Evolutionary conservation across 2,329 filamentous ascomycete species (phyloP).

Genomic region (Stemphylium beticola): DNA sequence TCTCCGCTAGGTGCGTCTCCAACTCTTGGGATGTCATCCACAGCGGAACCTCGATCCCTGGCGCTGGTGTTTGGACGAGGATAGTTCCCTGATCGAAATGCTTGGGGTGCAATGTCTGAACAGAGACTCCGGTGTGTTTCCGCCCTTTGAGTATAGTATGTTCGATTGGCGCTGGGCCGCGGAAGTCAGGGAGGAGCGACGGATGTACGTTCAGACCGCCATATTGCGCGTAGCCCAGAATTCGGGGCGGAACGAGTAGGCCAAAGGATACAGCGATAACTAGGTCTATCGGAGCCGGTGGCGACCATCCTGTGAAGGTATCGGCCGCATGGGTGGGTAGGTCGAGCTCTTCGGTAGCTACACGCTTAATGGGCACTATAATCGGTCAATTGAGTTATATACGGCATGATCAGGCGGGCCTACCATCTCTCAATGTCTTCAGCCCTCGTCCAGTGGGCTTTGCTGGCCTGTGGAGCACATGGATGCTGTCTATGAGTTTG

Average conservation of each 20-base stretch:
- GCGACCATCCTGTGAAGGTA: conserved; percentile 80
- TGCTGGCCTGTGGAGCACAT: conserved; percentile 81
- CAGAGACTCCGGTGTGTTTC: conserved; percentile 72
- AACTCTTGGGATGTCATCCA: conserved; percentile 58
- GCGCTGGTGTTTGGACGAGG: conserved; percentile 67
- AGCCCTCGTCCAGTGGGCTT: conserved; percentile 79
- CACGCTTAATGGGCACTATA: conserved; percentile 72
- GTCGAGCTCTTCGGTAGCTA: conserved; percentile 65
- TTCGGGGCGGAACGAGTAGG: conserved; percentile 79
- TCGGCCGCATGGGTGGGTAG: conserved; percentile 76
- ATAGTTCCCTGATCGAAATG: conserved; percentile 81
- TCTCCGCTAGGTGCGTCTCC: conserved; percentile 60
- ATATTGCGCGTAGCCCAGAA: conserved; percentile 74
- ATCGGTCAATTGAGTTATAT: conserved; percentile 16
- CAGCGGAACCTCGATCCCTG: conserved; percentile 61
- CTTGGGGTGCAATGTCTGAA: conserved; percentile 82
- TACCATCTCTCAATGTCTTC: conserved; percentile 71
- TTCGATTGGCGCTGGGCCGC: conserved; percentile 85
- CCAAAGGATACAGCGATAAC: conserved; percentile 95
- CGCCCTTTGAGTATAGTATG: conserved; percentile 74
- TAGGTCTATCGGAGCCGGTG: conserved; percentile 63
- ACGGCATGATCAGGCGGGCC: conserved; percentile 18
- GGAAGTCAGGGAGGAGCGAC: conserved; percentile 84
- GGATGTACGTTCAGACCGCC: conserved; percentile 94
- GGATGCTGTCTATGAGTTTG: conserved; percentile 66